Conservation (phyloP, 2,329 filamentous ascomycete species). For the Cladosporium sp. region DNA sequence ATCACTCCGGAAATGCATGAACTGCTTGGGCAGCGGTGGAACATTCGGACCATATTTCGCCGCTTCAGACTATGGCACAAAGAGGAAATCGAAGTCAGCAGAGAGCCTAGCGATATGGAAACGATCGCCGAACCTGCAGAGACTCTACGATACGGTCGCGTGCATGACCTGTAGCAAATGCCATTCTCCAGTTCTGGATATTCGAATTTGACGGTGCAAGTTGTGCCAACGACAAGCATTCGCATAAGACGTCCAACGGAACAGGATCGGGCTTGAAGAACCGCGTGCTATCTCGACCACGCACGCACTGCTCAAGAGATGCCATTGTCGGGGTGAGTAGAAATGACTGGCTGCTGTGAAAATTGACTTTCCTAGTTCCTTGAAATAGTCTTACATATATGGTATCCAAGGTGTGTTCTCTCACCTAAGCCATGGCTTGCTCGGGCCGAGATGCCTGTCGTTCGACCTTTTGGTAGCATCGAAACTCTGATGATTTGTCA, state of each 20-base stretch:
- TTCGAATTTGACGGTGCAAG: constrained; percentile 27
- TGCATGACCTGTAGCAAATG: constrained; percentile 10
- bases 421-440: background rate
- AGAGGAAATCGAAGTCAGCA: background rate
- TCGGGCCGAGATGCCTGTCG: constrained; percentile 2
- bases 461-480: background rate
- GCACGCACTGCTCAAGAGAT: constrained; percentile 1
- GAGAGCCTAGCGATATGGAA: background rate
- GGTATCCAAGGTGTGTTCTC: background rate
- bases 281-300: background rate
- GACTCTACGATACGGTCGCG: constrained; percentile 24
- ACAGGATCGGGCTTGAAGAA: constrained; percentile 15
- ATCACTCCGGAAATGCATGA: constrained; percentile 27
- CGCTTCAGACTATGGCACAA: constrained; percentile 5
- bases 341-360: background rate
- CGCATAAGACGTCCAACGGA: constrained; percentile 16
- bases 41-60: constrained; percentile 21
- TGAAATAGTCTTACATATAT: background rate
- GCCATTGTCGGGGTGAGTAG: background rate
- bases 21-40: constrained; percentile 24
- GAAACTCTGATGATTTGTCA: constrained; percentile 1
- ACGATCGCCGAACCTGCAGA: background rate
- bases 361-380: background rate
- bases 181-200: constrained; percentile 26
- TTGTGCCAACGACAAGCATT: constrained; percentile 22